Conservation (phyloP, 1,139 yeast genomes). For the Yamadazyma siamensis region DNA sequence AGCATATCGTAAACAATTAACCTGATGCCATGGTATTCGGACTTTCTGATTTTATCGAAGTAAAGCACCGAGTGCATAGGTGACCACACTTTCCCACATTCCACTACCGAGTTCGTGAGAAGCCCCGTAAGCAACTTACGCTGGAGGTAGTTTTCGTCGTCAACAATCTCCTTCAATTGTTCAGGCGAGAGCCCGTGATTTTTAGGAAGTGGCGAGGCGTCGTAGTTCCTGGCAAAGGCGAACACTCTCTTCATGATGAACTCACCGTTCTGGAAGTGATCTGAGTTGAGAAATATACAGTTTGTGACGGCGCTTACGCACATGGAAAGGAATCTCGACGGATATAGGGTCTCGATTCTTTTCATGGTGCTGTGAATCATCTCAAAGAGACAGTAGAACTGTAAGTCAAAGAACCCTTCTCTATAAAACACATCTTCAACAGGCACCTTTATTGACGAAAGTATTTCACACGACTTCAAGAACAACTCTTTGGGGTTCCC, state of each 20-base stretch:
- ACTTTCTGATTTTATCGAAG: slow-evolving; percentile 8
- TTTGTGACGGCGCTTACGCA: slow-evolving; percentile 55
- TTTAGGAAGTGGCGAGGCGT: slow-evolving; percentile 42
- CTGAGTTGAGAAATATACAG: slow-evolving; percentile 39
- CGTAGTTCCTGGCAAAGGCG: slow-evolving; percentile 64
- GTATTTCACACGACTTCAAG: slow-evolving; percentile 62
- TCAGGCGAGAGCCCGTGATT: slow-evolving; percentile 25
- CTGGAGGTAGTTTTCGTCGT: slow-evolving; percentile 55
- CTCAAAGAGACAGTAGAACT: slow-evolving; percentile 63
- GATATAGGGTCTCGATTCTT: slow-evolving; percentile 61
- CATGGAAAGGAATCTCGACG: slow-evolving; percentile 74
- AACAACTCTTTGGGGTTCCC: slow-evolving; percentile 84
- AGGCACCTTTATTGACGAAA: slow-evolving; percentile 26
- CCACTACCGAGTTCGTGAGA: slow-evolving; percentile 42
- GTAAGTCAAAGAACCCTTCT: slow-evolving; percentile 47
- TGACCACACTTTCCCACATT: slow-evolving; percentile 25
- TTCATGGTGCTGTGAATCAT: slow-evolving; percentile 51
- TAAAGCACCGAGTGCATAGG: slow-evolving; percentile 9
- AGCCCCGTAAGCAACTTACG: slow-evolving; percentile 42
- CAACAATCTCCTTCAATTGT: slow-evolving; percentile 37
- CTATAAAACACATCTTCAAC: slow-evolving; percentile 11
- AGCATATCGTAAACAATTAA: slow-evolving; percentile 37
- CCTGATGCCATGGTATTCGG: slow-evolving; percentile 9
- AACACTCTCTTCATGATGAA: slow-evolving; percentile 61
- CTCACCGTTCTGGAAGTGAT: slow-evolving; percentile 23